Evolutionary conservation across 2,329 filamentous ascomycete species (phyloP).

Genomic region (Chaetomiaceae sp.): DNA sequence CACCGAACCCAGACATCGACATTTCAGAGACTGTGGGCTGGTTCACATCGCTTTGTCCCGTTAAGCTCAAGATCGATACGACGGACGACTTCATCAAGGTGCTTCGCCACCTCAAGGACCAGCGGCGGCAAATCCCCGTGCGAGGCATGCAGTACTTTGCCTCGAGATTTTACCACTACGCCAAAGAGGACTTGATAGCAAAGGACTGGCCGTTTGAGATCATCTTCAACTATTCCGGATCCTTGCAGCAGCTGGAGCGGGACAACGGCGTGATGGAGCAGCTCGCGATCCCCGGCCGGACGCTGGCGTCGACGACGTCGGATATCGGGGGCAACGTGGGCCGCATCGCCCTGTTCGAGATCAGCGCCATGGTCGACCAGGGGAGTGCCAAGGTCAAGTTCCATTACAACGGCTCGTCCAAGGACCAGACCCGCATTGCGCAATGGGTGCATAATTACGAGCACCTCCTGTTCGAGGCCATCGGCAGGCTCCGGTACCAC

Average conservation of each 20-base stretch:
- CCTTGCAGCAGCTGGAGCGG: conserved; percentile 44
- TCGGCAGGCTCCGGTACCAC: conserved; percentile 38
- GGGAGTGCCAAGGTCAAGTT: conserved; percentile 44
- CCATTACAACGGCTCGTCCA: conserved; percentile 40
- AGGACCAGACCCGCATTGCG: conserved; percentile 40
- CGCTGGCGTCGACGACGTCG: conserved; percentile 36
- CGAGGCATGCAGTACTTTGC: conserved; percentile 49
- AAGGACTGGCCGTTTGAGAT: conserved; percentile 52
- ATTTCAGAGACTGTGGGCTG: conserved; percentile 55
- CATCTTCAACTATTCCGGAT: conserved; percentile 53
- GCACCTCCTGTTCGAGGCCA: conserved; percentile 41
- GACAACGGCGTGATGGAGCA: conserved; percentile 48
- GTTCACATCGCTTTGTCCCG: conserved; percentile 55
- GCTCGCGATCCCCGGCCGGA: conserved; percentile 38
- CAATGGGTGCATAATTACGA: conserved; percentile 47
- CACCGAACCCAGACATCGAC: conserved; percentile 43
- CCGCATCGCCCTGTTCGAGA: conserved; percentile 48
- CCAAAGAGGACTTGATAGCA: conserved; percentile 30
- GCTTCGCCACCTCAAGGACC: conserved; percentile 51
- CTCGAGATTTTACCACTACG: conserved; percentile 37
- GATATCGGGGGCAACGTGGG: conserved; percentile 44
- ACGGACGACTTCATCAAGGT: conserved; percentile 48
- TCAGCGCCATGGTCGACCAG: conserved; percentile 44
- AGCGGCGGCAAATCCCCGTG: conserved; percentile 40
- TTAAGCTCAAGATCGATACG: conserved; percentile 41